Percentiles rank a stretch among this genome's conserved stretches.
Evolutionary conservation across 2,329 filamentous ascomycete species (phyloP).

Genomic region (Neonectria punicea): DNA sequence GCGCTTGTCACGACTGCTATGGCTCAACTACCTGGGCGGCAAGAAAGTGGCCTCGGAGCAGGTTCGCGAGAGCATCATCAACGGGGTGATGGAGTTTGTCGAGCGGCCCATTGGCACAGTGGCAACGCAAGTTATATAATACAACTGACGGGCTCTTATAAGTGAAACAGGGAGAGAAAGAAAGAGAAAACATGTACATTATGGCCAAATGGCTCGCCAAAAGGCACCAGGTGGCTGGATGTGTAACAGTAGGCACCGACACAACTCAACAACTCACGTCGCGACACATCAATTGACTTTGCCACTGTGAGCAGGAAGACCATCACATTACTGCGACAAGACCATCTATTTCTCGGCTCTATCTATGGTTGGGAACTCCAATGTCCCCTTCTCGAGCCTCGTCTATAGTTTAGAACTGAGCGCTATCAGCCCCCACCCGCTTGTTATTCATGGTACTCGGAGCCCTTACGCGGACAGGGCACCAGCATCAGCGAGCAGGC

Average conservation of each 20-base stretch:
- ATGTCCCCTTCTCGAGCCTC: conserved; percentile 5
- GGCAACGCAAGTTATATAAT: conserved; percentile 74
- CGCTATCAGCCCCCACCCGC: conserved; percentile 26
- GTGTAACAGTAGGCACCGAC: conserved; percentile 40
- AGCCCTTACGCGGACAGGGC: conserved; percentile 55
- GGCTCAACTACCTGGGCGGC: conserved; percentile 90
- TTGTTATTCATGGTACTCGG: conserved; percentile 12
- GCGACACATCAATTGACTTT: conserved; percentile 31
- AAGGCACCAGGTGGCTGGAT: conserved; percentile 9
- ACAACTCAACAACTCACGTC: conserved; percentile 24
- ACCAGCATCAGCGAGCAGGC: conserved; percentile 55
- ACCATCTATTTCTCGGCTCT: conserved; percentile 10
- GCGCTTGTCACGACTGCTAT: conserved; percentile 81
- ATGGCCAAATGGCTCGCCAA: neutral
- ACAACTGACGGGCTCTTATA: neutral
- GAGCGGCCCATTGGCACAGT: conserved; percentile 89
- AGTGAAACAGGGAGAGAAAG: conserved; percentile 3
- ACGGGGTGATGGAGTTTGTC: conserved; percentile 89
- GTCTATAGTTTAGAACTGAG: conserved; percentile 40
- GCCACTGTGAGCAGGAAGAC: conserved; percentile 8
- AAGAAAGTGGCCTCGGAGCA: conserved; percentile 87
- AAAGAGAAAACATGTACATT: conserved; percentile 31
- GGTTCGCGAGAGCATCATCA: conserved; percentile 82
- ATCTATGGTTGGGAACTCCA: neutral
- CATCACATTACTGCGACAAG: conserved; percentile 5